Evolutionary conservation across 768 basidiomycete species (phyloP).

Genomic region (Leucocoprinus leucothites): DNA sequence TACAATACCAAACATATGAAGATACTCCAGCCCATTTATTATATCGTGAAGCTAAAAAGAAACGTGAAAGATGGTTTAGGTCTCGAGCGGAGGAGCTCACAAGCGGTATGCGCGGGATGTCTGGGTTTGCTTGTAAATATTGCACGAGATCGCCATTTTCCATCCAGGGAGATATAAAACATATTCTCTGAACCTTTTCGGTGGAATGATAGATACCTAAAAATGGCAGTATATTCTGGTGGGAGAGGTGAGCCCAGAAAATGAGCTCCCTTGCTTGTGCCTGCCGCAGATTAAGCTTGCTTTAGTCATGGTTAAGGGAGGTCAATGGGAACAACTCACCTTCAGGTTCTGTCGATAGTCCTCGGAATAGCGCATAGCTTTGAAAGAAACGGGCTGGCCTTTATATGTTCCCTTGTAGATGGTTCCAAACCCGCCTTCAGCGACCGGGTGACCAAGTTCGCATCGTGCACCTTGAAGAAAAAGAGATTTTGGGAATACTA

Average conservation of each 20-base stretch:
- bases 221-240: conserved; percentile 33
- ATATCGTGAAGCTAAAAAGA: background rate
- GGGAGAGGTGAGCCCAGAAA: conserved; percentile 29
- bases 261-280: conserved; percentile 23
- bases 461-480: no score
- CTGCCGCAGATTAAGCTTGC: no score
- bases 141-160: conserved; percentile 16
- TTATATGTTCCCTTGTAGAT: background rate
- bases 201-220: conserved; percentile 28
- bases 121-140: conserved; percentile 12
- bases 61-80: no score
- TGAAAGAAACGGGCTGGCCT: background rate
- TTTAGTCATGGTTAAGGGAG: background rate
- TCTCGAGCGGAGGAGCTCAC: no score
- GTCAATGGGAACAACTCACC: no score
- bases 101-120: conserved; percentile 14
- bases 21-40: background rate
- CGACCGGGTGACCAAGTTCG: background rate
- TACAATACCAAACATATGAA: background rate
- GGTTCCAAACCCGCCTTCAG: background rate
- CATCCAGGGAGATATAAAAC: conserved; percentile 21
- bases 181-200: background rate
- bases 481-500: no score
- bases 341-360: background rate
- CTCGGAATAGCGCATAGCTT: conserved; percentile 7